Base-by-base conservation (phyloP, 345 rosid genomes). In the Corymbia maculata region DNA sequence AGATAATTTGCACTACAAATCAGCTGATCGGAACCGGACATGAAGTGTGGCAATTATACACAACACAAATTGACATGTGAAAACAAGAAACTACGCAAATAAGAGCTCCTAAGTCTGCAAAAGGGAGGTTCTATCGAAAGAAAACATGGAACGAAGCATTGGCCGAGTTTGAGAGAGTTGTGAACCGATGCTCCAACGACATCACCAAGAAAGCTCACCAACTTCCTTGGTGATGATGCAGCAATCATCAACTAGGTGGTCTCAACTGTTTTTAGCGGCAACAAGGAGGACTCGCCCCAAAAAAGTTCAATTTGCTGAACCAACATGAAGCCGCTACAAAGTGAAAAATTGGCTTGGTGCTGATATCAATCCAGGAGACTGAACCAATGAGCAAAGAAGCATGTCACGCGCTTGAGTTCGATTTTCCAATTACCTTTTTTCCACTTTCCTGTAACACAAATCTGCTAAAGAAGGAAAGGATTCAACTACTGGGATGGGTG, bases 401-500 rank as follows among this genome's bases (percentile, higher is more conserved):
- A 66, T 13, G 0, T n/a, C 75, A 2, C 4, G 42, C 10, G 10
- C 42, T 66, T 66, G 1, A 66, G 75, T 66, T 66, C 10, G 1
- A 66, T 66, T n/a, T 64, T 66, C 75, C 75, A 66, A 8, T 66
- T 14, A n/a, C 42, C 75, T 57, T 28, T 57, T 57, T 24, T 57
- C n/a, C n/a, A 57, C 66, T 57, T 24, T 57, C 66, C 66, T 57
- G n/a, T 57, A 26, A 2, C n/a, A 57, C 28, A 57, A 24, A 57
- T 24, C 66, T 0, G 13, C 66, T 57, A 24, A 57, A 57, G 66
- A 57, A 57, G n/a, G 13, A 24, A 28, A 57, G 66, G n/a, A 57
- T 24, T 57, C 66, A 57, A 57, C 1, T 24, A 26, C 28, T 57
- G 0, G 1, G n/a, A 57, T 57, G 1, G 0, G 66, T 10, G n/a